Evolutionary conservation across 805 yeast genomes (phyloP).

Genomic region (Geotrichum ghanense): DNA sequence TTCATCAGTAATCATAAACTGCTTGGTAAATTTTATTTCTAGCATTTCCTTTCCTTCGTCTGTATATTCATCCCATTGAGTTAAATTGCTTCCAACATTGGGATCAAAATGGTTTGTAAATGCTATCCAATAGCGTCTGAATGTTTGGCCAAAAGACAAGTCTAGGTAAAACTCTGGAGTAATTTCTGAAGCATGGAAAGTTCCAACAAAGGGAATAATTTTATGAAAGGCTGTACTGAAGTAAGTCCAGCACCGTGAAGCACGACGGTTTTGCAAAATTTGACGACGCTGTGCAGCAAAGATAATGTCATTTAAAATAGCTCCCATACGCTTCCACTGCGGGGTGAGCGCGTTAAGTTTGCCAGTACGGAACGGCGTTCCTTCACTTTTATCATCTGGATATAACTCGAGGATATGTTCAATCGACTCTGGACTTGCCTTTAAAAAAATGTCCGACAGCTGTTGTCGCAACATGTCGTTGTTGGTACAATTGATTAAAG

Average conservation of each 20-base stretch:
- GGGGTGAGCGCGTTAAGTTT: neutral
- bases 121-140: slow-evolving; percentile 9
- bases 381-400: neutral
- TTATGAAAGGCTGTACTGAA: neutral
- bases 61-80: slow-evolving; percentile 9
- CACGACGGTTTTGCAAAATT: neutral
- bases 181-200: neutral
- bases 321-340: neutral
- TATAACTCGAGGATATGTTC: neutral
- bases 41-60: neutral
- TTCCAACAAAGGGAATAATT: neutral
- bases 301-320: neutral
- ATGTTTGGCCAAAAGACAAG: neutral
- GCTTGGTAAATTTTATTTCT: too few relatives aligned
- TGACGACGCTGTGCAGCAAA: neutral
- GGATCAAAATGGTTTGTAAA: slow-evolving; percentile 11
- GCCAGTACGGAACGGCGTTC: neutral
- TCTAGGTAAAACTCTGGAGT: too few relatives aligned
- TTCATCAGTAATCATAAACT: neutral
- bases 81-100: slow-evolving; percentile 3
- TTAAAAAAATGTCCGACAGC: neutral
- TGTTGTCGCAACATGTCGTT: neutral
- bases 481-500: neutral
- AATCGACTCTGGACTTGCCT: neutral
- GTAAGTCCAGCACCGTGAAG: neutral